phyloP scores from a whole-genome alignment of 495 filamentous ascomycete genomes.

The Cryomyces minteri region DNA sequence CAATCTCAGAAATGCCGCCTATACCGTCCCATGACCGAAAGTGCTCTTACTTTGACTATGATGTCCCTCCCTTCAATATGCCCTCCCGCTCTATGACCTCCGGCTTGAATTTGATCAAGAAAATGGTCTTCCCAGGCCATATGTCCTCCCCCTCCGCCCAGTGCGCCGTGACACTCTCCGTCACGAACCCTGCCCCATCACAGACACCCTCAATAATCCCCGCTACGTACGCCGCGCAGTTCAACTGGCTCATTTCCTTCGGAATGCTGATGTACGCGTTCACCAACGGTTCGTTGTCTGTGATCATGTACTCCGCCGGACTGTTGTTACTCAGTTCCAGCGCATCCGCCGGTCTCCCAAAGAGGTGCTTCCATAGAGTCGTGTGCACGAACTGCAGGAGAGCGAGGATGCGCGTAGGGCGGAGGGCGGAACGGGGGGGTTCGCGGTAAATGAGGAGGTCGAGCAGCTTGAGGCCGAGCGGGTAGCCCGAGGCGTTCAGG shows the following conservation, averaged over 20 bases:
- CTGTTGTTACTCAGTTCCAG: constrained; percentile 74
- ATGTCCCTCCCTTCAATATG: constrained; percentile 27
- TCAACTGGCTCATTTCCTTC: constrained; percentile 86
- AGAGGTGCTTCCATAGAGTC: constrained; percentile 80
- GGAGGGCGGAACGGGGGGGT: constrained; percentile 44
- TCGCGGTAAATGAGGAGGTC: constrained; percentile 81
- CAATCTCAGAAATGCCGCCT: no score
- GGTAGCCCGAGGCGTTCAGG: constrained; percentile 87
- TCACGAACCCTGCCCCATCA: constrained; percentile 77
- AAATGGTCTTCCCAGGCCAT: constrained; percentile 92
- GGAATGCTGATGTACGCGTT: constrained; percentile 87
- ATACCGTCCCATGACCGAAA: no score
- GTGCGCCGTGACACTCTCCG: constrained; percentile 72
- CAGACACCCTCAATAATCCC: constrained; percentile 92
- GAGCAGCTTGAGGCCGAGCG: constrained; percentile 81
- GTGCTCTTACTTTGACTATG: no score
- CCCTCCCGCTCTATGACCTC: constrained; percentile 86
- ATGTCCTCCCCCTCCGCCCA: constrained; percentile 57
- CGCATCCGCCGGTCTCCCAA: constrained; percentile 71
- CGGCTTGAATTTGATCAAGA: constrained; percentile 75
- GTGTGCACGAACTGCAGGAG: constrained; percentile 90
- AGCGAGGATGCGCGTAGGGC: constrained; percentile 74
- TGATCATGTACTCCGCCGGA: constrained; percentile 93
- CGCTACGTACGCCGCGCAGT: constrained; percentile 89
- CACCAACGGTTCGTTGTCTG: constrained; percentile 89